These are phyloP conservation scores for Erythrophleum ivorense DNA, from an alignment of 331 rosid genomes.

Conservation along the genomic window DNA sequence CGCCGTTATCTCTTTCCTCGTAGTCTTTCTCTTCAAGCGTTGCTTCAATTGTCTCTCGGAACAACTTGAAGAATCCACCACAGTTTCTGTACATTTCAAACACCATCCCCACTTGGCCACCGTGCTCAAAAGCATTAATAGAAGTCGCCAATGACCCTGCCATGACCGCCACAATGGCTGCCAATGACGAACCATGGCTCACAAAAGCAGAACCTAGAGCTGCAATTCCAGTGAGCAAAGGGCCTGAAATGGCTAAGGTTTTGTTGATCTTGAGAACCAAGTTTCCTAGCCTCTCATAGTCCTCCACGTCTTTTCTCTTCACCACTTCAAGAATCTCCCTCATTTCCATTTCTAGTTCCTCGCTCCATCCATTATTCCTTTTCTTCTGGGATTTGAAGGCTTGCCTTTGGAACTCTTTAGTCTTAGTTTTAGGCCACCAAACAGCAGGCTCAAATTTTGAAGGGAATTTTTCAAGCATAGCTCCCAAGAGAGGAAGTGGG, in stretches of 20 bases:
- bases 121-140: constrained; percentile 58
- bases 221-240: constrained; percentile 50
- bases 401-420: not conserved
- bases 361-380: constrained; percentile 63
- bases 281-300: constrained; percentile 63
- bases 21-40: not conserved
- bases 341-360: constrained; percentile 59
- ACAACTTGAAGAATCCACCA: constrained; percentile 49
- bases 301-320: constrained; percentile 61
- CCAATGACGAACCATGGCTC: constrained; percentile 44
- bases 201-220: constrained; percentile 46
- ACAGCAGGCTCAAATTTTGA: constrained; percentile 61
- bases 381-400: not conserved
- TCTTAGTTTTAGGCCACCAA: constrained; percentile 67
- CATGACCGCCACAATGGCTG: constrained; percentile 28
- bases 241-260: constrained; percentile 60
- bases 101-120: constrained; percentile 72
- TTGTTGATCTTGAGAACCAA: constrained; percentile 56
- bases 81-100: constrained; percentile 55
- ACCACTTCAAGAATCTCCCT: constrained; percentile 50
- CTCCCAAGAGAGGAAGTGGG: constrained; percentile 80
- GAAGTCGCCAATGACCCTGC: constrained; percentile 50
- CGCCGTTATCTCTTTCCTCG: constrained; percentile 13
- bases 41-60: constrained; percentile 18
- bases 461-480: constrained; percentile 76